These are phyloP conservation scores for Podaxis sp. DNA, from an alignment of 768 basidiomycete genomes.

Conservation along the genomic window DNA sequence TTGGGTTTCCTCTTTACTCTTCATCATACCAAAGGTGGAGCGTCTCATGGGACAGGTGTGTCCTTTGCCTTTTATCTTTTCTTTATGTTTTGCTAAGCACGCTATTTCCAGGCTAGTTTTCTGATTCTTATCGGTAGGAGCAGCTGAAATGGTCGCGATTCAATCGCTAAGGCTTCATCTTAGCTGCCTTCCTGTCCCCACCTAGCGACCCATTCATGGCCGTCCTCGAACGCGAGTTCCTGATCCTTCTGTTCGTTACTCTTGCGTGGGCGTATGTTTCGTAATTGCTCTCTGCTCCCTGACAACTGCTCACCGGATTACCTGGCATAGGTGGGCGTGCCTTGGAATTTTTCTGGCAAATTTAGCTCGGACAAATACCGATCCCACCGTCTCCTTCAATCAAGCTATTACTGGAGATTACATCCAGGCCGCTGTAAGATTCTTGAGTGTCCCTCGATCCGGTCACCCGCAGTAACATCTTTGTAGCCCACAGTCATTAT, in stretches of 20 bases:
- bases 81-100: not conserved
- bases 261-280: constrained; percentile 58
- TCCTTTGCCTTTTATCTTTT: not conserved
- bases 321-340: constrained; percentile 51
- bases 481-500: constrained; percentile 53
- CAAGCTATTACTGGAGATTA: constrained; percentile 48
- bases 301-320: not conserved
- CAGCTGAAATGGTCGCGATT: not conserved
- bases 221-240: constrained; percentile 60
- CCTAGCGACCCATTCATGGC: constrained; percentile 65
- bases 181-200: constrained; percentile 63
- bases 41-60: constrained; percentile 53
- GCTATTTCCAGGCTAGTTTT: constrained; percentile 48
- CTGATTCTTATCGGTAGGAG: constrained; percentile 54
- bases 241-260: constrained; percentile 44
- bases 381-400: constrained; percentile 30
- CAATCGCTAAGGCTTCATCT: not conserved
- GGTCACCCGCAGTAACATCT: not conserved
- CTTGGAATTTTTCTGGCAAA: constrained; percentile 61
- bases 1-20: constrained; percentile 56
- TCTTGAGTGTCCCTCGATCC: not conserved
- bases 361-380: constrained; percentile 43
- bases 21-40: constrained; percentile 50
- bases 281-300: not conserved
- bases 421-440: constrained; percentile 43